A percentile compares a stretch with the other conserved stretches of the same genome.
Evolutionary conservation across 805 yeast genomes (phyloP).

Genomic region (Schwanniomyces sp.): DNA sequence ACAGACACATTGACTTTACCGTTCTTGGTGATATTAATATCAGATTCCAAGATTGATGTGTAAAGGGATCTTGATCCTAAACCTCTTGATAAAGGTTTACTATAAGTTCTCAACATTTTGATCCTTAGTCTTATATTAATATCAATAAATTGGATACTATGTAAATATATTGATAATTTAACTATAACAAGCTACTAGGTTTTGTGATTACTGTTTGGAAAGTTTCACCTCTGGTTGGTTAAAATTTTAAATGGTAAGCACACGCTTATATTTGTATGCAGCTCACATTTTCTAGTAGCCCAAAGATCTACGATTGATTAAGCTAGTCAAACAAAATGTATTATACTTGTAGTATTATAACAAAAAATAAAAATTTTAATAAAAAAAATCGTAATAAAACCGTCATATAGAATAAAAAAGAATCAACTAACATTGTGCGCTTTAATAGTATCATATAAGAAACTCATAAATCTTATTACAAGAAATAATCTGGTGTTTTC

Average conservation of each 20-base stretch:
- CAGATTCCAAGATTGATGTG: conserved; percentile 48
- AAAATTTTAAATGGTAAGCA: background rate
- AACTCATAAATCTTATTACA: conserved; percentile 33
- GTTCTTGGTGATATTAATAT: conserved; percentile 66
- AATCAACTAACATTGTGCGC: background rate
- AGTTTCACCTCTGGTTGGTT: conserved; percentile 3
- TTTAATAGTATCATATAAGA: conserved; percentile 1
- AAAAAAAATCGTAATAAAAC: conserved; percentile 5
- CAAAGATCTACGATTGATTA: too few species aligned
- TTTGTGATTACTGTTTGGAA: conserved; percentile 1
- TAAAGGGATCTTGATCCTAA: conserved; percentile 31
- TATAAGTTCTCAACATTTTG: conserved; percentile 25
- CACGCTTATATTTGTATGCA: background rate
- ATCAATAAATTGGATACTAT: background rate
- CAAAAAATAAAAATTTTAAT: conserved; percentile 3
- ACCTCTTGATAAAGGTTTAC: conserved; percentile 13
- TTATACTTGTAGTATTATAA: background rate
- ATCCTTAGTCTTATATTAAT: background rate
- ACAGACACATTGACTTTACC: conserved; percentile 73
- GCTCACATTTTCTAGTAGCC: background rate
- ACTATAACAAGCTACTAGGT: background rate
- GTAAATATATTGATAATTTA: background rate
- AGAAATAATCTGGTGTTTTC: conserved; percentile 95
- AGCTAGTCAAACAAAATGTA: background rate
- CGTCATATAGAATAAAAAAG: conserved; percentile 6